These are phyloP conservation scores for Triadica sebifera DNA, from an alignment of 345 rosid genomes.

Conservation along the genomic window DNA sequence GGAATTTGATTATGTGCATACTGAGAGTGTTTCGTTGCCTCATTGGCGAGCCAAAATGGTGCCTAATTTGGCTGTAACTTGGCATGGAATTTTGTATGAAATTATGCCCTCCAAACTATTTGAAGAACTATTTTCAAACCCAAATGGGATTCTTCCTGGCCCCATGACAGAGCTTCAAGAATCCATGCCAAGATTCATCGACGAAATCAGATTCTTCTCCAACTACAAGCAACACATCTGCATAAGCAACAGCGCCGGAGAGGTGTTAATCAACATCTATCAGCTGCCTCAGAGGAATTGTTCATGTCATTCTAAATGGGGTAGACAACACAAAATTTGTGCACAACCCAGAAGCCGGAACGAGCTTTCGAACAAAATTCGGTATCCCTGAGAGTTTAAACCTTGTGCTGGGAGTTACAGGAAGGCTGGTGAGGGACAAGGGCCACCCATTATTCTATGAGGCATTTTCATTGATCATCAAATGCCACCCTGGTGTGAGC, in stretches of 20 bases:
- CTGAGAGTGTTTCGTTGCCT: slow-evolving; percentile 68
- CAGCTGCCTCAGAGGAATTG: slow-evolving; percentile 51
- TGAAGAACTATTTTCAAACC: slow-evolving; percentile 50
- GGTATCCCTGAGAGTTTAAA: slow-evolving; percentile 37
- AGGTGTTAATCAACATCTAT: slow-evolving; percentile 55
- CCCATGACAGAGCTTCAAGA: slow-evolving; percentile 45
- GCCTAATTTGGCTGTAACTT: slow-evolving; percentile 57
- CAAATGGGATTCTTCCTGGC: slow-evolving; percentile 22
- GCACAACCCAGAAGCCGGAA: slow-evolving; percentile 36
- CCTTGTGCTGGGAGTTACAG: slow-evolving; percentile 70
- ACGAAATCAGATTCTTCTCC: slow-evolving; percentile 61
- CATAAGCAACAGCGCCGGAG: slow-evolving; percentile 65
- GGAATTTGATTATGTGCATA: slow-evolving; percentile 61
- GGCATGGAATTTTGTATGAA: slow-evolving; percentile 83
- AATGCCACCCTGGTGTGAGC: slow-evolving; percentile 35
- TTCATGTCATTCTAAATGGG: slow-evolving; percentile 73
- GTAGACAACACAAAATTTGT: slow-evolving; percentile 54
- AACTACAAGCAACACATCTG: slow-evolving; percentile 61
- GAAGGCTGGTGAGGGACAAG: slow-evolving; percentile 68
- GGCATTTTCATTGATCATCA: slow-evolving; percentile 45
- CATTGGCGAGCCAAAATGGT: slow-evolving; percentile 58
- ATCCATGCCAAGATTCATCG: slow-evolving; percentile 53
- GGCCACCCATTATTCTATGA: slow-evolving; percentile 68
- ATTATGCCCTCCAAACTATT: slow-evolving; percentile 68
- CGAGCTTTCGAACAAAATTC: slow-evolving; percentile 40